Percentiles rank a stretch among this genome's conserved stretches.
These are phyloP conservation scores for Flaveria ramosissima DNA, from an alignment of 129 eudicot species.

Conservation along the genomic window DNA sequence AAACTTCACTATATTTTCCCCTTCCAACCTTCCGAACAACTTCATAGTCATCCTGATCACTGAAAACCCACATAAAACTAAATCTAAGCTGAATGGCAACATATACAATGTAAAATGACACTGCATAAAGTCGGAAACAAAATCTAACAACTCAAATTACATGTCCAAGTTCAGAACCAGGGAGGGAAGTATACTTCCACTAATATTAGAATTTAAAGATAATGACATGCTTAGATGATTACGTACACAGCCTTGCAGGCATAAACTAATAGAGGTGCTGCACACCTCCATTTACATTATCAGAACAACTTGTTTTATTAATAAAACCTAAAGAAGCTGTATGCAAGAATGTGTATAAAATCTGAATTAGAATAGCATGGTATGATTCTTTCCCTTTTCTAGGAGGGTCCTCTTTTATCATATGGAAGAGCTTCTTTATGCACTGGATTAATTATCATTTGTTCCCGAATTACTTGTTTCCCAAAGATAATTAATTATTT, in stretches of 20 bases:
- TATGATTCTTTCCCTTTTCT: background rate
- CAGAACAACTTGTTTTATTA: background rate
- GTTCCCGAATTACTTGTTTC: background rate
- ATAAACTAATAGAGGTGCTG: background rate
- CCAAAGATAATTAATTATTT: background rate
- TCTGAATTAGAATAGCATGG: background rate
- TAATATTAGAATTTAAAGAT: background rate
- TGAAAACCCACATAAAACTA: constrained; percentile 35
- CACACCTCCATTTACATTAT: constrained; percentile 8
- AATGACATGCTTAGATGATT: background rate
- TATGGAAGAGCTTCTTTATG: background rate
- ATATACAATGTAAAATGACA: constrained; percentile 17
- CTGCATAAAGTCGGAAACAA: background rate
- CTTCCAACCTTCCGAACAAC: constrained; percentile 99
- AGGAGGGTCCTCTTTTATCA: background rate
- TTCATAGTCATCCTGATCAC: constrained; percentile 99
- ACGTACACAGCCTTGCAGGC: constrained; percentile 7
- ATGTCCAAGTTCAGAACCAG: constrained; percentile 16
- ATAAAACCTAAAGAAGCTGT: background rate
- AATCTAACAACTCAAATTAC: constrained; percentile 3
- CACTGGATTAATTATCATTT: background rate
- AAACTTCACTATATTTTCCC: constrained; percentile 98
- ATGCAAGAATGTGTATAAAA: background rate
- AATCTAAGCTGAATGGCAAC: constrained; percentile 13
- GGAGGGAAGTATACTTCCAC: constrained; percentile 3